Evolutionary conservation across 2,329 filamentous ascomycete species (phyloP), one percentile per base, ranked within the genome.

Genomic region (Bipolaris bicolor): DNA sequence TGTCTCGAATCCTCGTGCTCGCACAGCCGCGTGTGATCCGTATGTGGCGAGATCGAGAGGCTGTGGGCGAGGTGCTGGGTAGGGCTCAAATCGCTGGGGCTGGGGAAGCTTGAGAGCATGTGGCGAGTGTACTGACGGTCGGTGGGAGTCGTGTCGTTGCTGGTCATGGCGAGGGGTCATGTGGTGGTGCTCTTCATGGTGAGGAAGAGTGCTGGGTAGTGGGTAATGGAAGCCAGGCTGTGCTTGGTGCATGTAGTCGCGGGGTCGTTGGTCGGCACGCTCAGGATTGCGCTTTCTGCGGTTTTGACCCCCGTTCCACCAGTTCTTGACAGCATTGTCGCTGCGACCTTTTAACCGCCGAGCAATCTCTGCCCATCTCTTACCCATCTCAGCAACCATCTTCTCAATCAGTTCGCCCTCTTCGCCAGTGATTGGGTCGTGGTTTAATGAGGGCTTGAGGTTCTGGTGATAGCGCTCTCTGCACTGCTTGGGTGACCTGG

Each of bases 271-370:
- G 7, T 72, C 71, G 33, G 55, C 65, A 52, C 69, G 71, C n/a
- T 76, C 73, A 31, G 71, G 71, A 51, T 74, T 76, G 60, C 80
- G 77, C 70, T 79, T 78, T 69, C 89, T 84, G 70, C 92, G 87
- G 79, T 97, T 97, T 84, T 93, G 90, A 74, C 89, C 91, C 48
- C 93, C 92, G 74, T 97, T 97, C 91, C 91, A 97, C 92, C 92
- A 97, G 77, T 97, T 97, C 85, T 97, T 97, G 62, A 97, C 91
- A 26, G 91, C 90, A 71, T 97, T 97, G 80, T 97, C 93, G 76
- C 92, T 96, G 71, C 93, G 89, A 63, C 92, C 92, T 52, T 89
- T 84, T 18, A 97, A 83, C 44, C 87, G 83, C 64, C 93, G 85
- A 43, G 93, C 91, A 71, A 97, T 97, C 73, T 97, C 92, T 2